Evolutionary conservation across 495 filamentous ascomycete genomes (phyloP), one percentile per base, ranked within the genome.

Genomic region (Penicillium nucicola): DNA sequence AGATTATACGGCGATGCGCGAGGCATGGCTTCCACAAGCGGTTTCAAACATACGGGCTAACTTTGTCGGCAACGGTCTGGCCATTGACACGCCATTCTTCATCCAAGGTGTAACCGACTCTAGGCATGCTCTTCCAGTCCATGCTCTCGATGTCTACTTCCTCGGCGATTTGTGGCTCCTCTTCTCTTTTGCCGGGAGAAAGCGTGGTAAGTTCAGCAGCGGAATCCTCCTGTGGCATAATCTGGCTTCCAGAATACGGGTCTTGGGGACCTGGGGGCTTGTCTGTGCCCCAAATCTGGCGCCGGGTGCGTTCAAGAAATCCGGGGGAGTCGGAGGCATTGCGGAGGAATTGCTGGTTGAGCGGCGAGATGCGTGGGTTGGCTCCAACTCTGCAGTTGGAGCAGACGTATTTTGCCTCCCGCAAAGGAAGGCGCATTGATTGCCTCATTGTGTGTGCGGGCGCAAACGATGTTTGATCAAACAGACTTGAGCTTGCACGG

Each of bases 241-340:
- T 58, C 53, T 14, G 77, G 66, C 35, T 68, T 46, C 66, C 66
- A 5, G 67, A 69, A 46, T 83, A 83, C 0, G 78, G 81, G 56
- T 84, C 80, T 46, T 75, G 64, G 38, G 68, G 45, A 15, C 79
- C 81, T 4, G 79, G 79, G 5, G 80, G 77, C 19, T 71, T 74
- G 19, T 82, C 75, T 9, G 77, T 75, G 17, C 77, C 78, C 79
- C 80, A 83, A 49, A 84, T 68, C 62, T 70, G 76, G 45, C 67
- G 63, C 33, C 78, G 76, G 43, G 83, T 61, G 25, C 70, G 68
- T 28, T 82, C 77, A 42, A 77, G 74, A 42, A 79, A 56, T 43
- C 74, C 61, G 36, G 63, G 60, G 38, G 56, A 56, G 51, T 63
- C 60, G 61, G 69, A 71, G 42, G 71, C 69, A 60, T 74, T 53